Evolutionary conservation across 495 filamentous ascomycete species (phyloP), one percentile per base, ranked within the genome.

Genomic region (Podospora pseudoanserina): DNA sequence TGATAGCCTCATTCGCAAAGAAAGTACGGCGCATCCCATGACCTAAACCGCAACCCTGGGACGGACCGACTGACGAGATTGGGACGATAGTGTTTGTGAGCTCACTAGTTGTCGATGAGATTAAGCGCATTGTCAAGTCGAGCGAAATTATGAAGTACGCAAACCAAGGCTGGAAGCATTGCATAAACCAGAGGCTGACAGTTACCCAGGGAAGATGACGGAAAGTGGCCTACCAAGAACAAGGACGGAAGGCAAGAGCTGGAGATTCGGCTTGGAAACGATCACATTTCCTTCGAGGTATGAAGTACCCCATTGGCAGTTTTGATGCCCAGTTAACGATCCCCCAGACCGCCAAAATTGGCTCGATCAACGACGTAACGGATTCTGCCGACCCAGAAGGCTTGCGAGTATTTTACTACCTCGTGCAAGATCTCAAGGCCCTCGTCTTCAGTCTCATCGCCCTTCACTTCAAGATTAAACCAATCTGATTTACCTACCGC

Each of bases 201-300:
- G 54, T 16, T 20, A 19, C 32, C 68, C 72, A 97, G 93, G 85
- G 96, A 99, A 87, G 95, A 98, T 75, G 96, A 99, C 74, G 89
- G 88, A n/a, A 97, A 97, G 79, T 99, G 96, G 96, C 96, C 96
- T 1, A 92, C 94, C 79, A 99, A 98, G 86, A 98, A 98, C 81
- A 98, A 97, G 82, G 96, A 99, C 76, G 96, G 96, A 56, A 88
- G 94, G 64, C 96, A 98, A 74, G 96, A 99, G 80, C 85, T 99
- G 63, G 96, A 99, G 77, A 98, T 99, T 65, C 86, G 93, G 20
- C 72, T 99, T 39, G 96, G 95, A 15, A 95, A 90, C 73, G 96
- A 99, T 59, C 96, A 99, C 76, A 98, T 98, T 71, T 97, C 93
- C 0, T 99, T 99, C 70, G 96, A 99, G 89, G 93, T 94, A 75